A percentile compares a stretch with the other conserved stretches of the same genome.
These are phyloP conservation scores for Coniochaeta hoffmannii DNA, from an alignment of 2,329 filamentous ascomycete genomes.

Conservation along the genomic window DNA sequence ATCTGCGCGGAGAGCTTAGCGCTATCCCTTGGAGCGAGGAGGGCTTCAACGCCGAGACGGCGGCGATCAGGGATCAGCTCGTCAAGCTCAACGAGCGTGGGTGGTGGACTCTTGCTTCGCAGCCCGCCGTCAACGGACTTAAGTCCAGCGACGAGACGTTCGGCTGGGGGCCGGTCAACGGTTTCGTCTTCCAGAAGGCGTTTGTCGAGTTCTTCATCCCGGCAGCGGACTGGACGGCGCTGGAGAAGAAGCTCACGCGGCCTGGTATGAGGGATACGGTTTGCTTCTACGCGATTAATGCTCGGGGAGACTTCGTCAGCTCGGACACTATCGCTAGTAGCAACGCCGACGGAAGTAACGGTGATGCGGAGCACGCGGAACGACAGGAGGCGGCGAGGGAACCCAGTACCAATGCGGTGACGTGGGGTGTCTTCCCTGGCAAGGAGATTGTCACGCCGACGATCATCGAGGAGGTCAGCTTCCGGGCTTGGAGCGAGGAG, in stretches of 20 bases:
- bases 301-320: conserved; percentile 67
- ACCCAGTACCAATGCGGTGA: conserved; percentile 80
- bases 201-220: conserved; percentile 97
- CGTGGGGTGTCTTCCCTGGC: conserved; percentile 90
- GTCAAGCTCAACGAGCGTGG: conserved; percentile 69
- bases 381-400: conserved; percentile 16
- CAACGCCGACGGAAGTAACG: conserved; percentile 22
- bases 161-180: conserved; percentile 87
- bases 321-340: conserved; percentile 39
- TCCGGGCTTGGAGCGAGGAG: conserved; percentile 90
- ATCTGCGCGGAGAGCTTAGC: conserved; percentile 70
- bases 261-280: conserved; percentile 58
- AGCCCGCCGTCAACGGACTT: conserved; percentile 86
- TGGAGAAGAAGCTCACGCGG: conserved; percentile 55
- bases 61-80: conserved; percentile 69
- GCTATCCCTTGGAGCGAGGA: conserved; percentile 95
- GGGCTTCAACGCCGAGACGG: conserved; percentile 75
- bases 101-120: conserved; percentile 95
- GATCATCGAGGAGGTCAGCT: conserved; percentile 93
- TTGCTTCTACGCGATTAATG: conserved; percentile 83
- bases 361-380: conserved; percentile 12
- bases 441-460: conserved; percentile 96
- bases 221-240: conserved; percentile 57
- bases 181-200: conserved; percentile 96
- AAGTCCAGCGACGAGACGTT: conserved; percentile 70